A percentile compares a stretch with the other conserved stretches of the same genome.
phyloP scores from a whole-genome alignment of 306 rosid species.

The Parietaria judaica region DNA sequence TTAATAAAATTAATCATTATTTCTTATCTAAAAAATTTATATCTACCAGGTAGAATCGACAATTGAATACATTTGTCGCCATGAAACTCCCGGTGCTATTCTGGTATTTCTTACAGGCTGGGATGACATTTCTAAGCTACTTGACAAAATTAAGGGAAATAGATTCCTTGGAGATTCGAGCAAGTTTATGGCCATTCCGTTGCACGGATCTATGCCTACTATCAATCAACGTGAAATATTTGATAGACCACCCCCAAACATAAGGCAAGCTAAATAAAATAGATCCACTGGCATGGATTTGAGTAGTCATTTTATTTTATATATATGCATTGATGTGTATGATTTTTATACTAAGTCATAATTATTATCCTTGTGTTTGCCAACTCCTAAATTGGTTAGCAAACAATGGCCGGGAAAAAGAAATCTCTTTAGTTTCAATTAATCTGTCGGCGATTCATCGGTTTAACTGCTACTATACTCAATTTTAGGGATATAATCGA shows the following conservation, averaged over 20 bases:
- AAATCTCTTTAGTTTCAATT: too few relatives aligned
- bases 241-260: constrained; percentile 73
- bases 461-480: too few relatives aligned
- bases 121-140: constrained; percentile 90
- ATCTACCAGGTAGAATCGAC: constrained; percentile 67
- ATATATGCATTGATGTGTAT: background rate
- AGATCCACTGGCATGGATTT: background rate
- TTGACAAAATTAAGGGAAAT: constrained; percentile 65
- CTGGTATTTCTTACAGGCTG: constrained; percentile 95
- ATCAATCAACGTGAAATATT: constrained; percentile 85
- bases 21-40: background rate
- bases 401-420: background rate
- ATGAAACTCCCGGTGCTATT: constrained; percentile 76
- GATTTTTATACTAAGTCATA: background rate
- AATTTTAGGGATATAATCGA: too few relatives aligned
- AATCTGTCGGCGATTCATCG: too few relatives aligned
- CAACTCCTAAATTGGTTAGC: background rate
- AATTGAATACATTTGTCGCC: constrained; percentile 68
- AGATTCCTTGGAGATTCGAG: constrained; percentile 64
- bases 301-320: background rate
- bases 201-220: constrained; percentile 97
- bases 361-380: background rate
- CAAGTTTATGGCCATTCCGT: constrained; percentile 69
- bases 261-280: constrained; percentile 57
- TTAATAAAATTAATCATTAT: too few relatives aligned